Evolutionary conservation across 192 early-diverging fungal genomes (phyloP).

Genomic region (Gryganskiella cystojenkinii): DNA sequence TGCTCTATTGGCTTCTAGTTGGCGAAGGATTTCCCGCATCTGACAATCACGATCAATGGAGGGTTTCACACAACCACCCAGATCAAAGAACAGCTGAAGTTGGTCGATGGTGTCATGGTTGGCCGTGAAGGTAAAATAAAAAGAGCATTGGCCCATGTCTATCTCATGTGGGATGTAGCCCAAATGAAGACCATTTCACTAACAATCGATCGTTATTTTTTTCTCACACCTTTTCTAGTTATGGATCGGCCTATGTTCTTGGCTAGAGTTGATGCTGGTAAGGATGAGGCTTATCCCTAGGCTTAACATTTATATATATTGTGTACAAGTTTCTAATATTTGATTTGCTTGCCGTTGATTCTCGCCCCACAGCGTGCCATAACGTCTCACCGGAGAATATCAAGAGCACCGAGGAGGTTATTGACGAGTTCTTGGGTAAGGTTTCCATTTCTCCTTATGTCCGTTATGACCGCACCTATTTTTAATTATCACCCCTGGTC

Average conservation of each 20-base stretch:
- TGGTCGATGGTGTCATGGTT: conserved; percentile 76
- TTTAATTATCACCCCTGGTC: no score
- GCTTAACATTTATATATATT: background rate
- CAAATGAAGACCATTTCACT: no score
- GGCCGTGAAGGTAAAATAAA: conserved; percentile 73
- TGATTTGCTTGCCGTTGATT: background rate
- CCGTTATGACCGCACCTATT: no score
- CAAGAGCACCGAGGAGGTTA: conserved; percentile 41
- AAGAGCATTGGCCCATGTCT: no score
- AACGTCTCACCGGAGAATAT: conserved; percentile 21
- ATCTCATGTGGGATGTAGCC: no score
- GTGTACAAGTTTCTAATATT: background rate
- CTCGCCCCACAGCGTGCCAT: conserved; percentile 18
- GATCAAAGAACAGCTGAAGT: conserved; percentile 56
- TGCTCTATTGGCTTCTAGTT: no score
- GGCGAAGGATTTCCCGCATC: conserved; percentile 62
- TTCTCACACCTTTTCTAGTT: conserved; percentile 40
- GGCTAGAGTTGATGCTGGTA: conserved; percentile 64
- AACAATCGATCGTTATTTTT: background rate
- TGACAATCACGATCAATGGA: conserved; percentile 72
- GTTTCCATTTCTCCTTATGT: background rate
- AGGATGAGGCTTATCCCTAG: background rate
- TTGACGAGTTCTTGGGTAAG: conserved; percentile 55
- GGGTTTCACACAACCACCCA: conserved; percentile 66
- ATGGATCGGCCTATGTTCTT: conserved; percentile 77